phyloP scores from a whole-genome alignment of 225 moss, liverwort and hornwort genomes.

The Pleurozium schreberi region DNA sequence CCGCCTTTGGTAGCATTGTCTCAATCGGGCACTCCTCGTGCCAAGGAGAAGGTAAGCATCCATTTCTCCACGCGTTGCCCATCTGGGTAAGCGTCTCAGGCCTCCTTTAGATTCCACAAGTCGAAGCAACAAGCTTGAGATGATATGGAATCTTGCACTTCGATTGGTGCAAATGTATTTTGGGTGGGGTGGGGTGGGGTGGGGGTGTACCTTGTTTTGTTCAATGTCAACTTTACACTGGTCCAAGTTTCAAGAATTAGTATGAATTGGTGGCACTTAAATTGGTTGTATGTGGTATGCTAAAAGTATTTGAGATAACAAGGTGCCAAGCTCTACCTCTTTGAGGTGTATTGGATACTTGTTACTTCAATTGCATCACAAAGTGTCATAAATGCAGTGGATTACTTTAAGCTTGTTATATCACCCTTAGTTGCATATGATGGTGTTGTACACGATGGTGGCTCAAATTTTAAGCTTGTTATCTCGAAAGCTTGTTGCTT shows the following conservation, averaged over 20 bases:
- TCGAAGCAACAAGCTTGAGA: neutral
- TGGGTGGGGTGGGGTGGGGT: neutral
- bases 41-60: constrained; percentile 77
- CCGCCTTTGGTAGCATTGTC: constrained; percentile 90
- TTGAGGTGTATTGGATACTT: neutral
- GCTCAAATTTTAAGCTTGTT: neutral
- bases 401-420: neutral
- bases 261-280: neutral
- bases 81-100: neutral
- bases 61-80: neutral
- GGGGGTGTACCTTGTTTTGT: neutral
- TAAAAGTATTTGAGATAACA: neutral
- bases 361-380: neutral
- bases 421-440: neutral
- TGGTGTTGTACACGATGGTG: neutral
- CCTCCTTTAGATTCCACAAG: neutral
- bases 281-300: neutral
- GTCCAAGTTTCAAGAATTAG: neutral
- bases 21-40: constrained; percentile 92
- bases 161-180: neutral
- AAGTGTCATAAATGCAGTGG: neutral
- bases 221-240: neutral
- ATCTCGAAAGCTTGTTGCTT: neutral
- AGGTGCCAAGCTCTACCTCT: neutral
- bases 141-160: neutral